Conservation (phyloP, 208 protist species). For the Trypanosoma avium region DNA sequence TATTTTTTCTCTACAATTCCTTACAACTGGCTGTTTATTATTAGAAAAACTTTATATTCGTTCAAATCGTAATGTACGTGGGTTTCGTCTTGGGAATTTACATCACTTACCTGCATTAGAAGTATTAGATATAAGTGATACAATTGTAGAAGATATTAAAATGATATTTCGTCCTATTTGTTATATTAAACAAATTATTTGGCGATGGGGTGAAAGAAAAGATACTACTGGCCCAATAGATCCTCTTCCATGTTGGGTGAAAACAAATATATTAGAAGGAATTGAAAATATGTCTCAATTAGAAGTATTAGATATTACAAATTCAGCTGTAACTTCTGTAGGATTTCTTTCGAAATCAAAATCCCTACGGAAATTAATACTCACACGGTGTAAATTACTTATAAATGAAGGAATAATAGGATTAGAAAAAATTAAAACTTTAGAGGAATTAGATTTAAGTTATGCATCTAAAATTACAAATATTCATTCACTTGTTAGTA, state of each 20-base stretch:
- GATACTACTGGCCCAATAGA: slow-evolving; percentile 41
- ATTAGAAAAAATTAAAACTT: slow-evolving; percentile 18
- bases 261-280: slow-evolving; percentile 36
- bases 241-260: slow-evolving; percentile 56
- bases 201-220: slow-evolving; percentile 66
- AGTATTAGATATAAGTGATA: slow-evolving; percentile 68
- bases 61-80: slow-evolving; percentile 59
- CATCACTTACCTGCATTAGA: slow-evolving; percentile 43
- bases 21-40: slow-evolving; percentile 35
- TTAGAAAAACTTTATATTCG: slow-evolving; percentile 40
- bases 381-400: slow-evolving; percentile 45
- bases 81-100: slow-evolving; percentile 55
- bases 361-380: slow-evolving; percentile 29
- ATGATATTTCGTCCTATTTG: slow-evolving; percentile 34
- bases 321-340: slow-evolving; percentile 44
- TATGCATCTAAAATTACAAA: slow-evolving; percentile 47
- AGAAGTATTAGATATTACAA: slow-evolving; percentile 42
- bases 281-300: slow-evolving; percentile 38
- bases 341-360: slow-evolving; percentile 39
- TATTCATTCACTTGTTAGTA: slow-evolving; percentile 38
- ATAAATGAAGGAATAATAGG: slow-evolving; percentile 26
- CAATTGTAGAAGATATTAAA: slow-evolving; percentile 65
- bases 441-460: slow-evolving; percentile 54
- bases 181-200: slow-evolving; percentile 47
- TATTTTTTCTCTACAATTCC: slow-evolving; percentile 63